A percentile compares a stretch with the other conserved stretches of the same genome.
Conservation (phyloP, 768 basidiomycete genomes). For the Saitozyma sp. region DNA sequence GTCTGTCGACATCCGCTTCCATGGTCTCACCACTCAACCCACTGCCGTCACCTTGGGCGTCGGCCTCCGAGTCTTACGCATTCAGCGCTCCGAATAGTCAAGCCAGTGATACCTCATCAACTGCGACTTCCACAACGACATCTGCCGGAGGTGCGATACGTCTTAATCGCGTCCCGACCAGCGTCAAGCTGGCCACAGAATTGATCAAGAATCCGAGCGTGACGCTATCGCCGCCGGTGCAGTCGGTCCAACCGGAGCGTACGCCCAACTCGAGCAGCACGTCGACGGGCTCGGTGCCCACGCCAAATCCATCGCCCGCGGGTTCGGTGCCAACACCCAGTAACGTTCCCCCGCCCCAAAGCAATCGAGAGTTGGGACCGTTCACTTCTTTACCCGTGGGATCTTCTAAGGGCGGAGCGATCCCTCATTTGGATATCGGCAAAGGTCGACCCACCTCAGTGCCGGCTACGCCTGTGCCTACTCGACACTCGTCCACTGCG, state of each 20-base stretch:
- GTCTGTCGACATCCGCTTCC: slow-evolving; percentile 44
- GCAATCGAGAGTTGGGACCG: too few relatives aligned
- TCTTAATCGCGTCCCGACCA: slow-evolving; percentile 55
- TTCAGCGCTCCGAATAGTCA: slow-evolving; percentile 31
- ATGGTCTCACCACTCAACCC: slow-evolving; percentile 51
- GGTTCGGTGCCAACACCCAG: background rate
- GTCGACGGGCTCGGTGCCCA: slow-evolving; percentile 24
- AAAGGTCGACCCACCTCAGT: slow-evolving; percentile 31
- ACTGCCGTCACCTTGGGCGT: slow-evolving; percentile 47
- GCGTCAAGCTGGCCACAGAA: slow-evolving; percentile 55
- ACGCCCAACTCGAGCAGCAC: slow-evolving; percentile 9
- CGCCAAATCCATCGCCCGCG: slow-evolving; percentile 28
- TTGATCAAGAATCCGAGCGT: slow-evolving; percentile 43
- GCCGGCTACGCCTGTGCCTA: slow-evolving; percentile 36
- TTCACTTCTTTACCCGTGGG: too few relatives aligned
- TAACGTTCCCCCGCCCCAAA: too few relatives aligned
- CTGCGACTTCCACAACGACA: slow-evolving; percentile 13
- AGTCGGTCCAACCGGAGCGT: background rate
- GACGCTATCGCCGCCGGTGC: slow-evolving; percentile 16
- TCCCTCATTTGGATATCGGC: slow-evolving; percentile 12
- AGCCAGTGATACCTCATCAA: slow-evolving; percentile 24
- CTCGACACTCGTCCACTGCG: slow-evolving; percentile 31
- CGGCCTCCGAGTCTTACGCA: slow-evolving; percentile 19
- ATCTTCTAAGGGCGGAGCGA: too few relatives aligned
- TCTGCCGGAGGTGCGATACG: slow-evolving; percentile 46